Conservation (phyloP, 164 flowering plant species). For the Santalum album region DNA sequence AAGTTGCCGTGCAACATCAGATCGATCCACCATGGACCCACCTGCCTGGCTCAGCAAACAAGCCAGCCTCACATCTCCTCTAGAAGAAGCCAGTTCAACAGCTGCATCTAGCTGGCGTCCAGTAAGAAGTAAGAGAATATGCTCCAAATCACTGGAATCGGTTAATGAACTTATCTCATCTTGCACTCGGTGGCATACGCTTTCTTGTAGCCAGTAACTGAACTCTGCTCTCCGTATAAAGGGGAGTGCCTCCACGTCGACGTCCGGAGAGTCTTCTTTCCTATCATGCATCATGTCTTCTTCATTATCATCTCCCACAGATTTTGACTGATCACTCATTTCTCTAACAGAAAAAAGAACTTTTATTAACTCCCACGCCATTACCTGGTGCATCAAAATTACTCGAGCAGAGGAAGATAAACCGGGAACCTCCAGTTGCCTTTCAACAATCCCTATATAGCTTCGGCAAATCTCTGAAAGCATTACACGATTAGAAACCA, state of each 20-base stretch:
- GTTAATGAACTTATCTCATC: constrained; percentile 62
- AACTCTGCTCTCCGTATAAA: constrained; percentile 85
- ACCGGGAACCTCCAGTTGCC: constrained; percentile 68
- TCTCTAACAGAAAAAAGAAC: constrained; percentile 79
- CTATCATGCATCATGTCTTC: constrained; percentile 79
- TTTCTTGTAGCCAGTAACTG: constrained; percentile 94
- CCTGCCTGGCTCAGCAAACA: constrained; percentile 94
- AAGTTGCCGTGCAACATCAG: constrained; percentile 72
- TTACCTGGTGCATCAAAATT: constrained; percentile 75
- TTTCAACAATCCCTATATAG: constrained; percentile 61
- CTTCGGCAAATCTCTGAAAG: constrained; percentile 78
- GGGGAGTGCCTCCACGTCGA: constrained; percentile 75
- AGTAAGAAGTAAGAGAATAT: constrained; percentile 67
- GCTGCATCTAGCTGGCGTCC: constrained; percentile 83
- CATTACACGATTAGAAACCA: constrained; percentile 38
- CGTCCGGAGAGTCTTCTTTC: constrained; percentile 45
- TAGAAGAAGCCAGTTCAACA: constrained; percentile 76
- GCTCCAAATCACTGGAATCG: constrained; percentile 56
- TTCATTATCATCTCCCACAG: constrained; percentile 48
- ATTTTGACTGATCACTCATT: constrained; percentile 23
- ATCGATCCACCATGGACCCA: constrained; percentile 68
- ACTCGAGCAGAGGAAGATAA: constrained; percentile 47
- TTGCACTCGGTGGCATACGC: constrained; percentile 84
- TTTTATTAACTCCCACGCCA: constrained; percentile 88
- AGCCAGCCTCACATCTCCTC: constrained; percentile 91